Percentiles rank a stretch among this genome's conserved stretches.
phyloP scores from a whole-genome alignment of 2,329 filamentous ascomycete genomes.

The Colletotrichum sidae region DNA sequence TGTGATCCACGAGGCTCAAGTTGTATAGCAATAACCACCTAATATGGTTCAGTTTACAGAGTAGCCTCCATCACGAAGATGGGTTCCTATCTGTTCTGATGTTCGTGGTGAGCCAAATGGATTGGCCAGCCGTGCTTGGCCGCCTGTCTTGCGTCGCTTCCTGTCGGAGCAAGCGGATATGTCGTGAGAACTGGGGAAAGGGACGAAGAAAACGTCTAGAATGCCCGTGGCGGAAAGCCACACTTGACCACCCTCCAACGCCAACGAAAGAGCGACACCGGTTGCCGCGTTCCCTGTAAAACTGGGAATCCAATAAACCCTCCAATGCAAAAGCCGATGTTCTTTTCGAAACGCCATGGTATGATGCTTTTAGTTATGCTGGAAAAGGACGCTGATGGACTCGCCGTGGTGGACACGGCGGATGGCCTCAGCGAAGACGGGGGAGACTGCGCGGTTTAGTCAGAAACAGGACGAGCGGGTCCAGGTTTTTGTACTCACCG shows the following conservation, averaged over 20 bases:
- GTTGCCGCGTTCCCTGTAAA: slow-evolving; percentile 30
- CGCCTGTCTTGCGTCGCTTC: slow-evolving; percentile 19
- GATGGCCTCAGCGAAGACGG: slow-evolving; percentile 95
- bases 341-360: slow-evolving; percentile 35
- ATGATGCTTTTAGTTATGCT: slow-evolving; percentile 39
- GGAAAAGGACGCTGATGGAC: slow-evolving; percentile 93
- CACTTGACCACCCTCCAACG: slow-evolving; percentile 33
- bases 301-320: slow-evolving; percentile 36
- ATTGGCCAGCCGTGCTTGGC: slow-evolving; percentile 16
- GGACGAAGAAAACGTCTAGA: slow-evolving; percentile 33
- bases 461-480: neutral
- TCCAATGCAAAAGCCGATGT: slow-evolving; percentile 36
- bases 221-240: slow-evolving; percentile 28
- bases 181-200: slow-evolving; percentile 21
- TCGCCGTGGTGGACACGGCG: slow-evolving; percentile 97
- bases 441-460: slow-evolving; percentile 64
- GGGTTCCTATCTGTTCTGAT: slow-evolving; percentile 17
- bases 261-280: slow-evolving; percentile 30
- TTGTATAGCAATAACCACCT: slow-evolving; percentile 36
- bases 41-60: slow-evolving; percentile 23
- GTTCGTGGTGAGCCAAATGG: slow-evolving; percentile 28
- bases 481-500: slow-evolving; percentile 45
- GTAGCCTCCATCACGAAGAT: slow-evolving; percentile 27
- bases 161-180: slow-evolving; percentile 24
- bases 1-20: slow-evolving; percentile 26